Base-by-base conservation (phyloP, 176 grass and related monocot species). In the Oryza officinalis region DNA sequence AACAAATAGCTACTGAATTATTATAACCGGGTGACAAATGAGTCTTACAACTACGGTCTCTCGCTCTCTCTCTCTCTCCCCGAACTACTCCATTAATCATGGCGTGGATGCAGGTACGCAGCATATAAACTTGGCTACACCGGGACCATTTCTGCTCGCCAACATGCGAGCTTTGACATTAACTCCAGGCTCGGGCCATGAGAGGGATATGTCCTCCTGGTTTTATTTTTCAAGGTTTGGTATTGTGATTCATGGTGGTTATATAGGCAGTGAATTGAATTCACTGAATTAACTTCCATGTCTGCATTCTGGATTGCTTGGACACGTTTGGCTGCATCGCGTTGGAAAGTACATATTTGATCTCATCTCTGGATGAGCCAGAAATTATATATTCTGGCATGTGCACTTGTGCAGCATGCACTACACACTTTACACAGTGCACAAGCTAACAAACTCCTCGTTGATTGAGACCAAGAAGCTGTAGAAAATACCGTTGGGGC, bases 371-470 rank as follows among this genome's bases (percentile, higher is more conserved):
- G 40, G 33, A 27, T 6, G 45, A 41, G 8, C 6, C 71, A 32
- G 41, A 67, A 80, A 76, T 30, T 65, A 32, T 35, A 15, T 50
- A 65, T 27, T 67, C 28, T 67, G 41, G 27, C 72, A 66, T 83
- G 72, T 67, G 10, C 22, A 4, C 22, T n/a, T n/a, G 31, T 31
- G 14, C 72, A 37, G 81, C 10, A 61, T 10, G 61, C 31, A 14
- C 65, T 2, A 37, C 35, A 37, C 35, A 37, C 35, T 37, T 37
- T 8, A 52, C 65, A 52, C 83, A 22, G 54, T 64, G 82, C 82
- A 64, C 76, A 40, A 65, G 70, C 22, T 85, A 75, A 85, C 82
- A 76, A 77, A 54, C 80, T 68, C 65, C 23, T 43, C 49, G 47
- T 77, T 28, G 20, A 66, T 40, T 47, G 45, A 47, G 12, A 77